phyloP scores from a whole-genome alignment of 2,329 filamentous ascomycete species.

The Hypoxylon sp. region DNA sequence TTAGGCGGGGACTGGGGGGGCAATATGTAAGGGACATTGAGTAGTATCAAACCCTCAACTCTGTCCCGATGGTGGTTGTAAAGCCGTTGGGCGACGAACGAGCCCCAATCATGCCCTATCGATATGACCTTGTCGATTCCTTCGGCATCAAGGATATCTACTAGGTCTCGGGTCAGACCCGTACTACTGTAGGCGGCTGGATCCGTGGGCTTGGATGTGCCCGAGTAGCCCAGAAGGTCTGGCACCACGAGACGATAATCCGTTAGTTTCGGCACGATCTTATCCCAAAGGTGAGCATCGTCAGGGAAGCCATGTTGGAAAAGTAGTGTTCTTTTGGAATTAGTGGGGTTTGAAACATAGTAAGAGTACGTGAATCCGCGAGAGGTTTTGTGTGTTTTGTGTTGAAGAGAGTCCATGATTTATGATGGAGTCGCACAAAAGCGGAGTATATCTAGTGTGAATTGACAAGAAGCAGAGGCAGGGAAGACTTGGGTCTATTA shows the following conservation, averaged over 20 bases:
- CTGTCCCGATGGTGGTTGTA: slow-evolving; percentile 60
- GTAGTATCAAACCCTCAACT: slow-evolving; percentile 59
- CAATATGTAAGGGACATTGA: slow-evolving; percentile 60
- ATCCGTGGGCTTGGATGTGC: slow-evolving; percentile 59
- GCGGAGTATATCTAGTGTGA: neutral
- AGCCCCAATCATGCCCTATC: slow-evolving; percentile 67
- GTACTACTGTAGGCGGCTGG: slow-evolving; percentile 55
- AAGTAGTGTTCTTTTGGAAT: slow-evolving; percentile 53
- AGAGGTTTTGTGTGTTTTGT: slow-evolving; percentile 52
- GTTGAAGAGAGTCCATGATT: slow-evolving; percentile 47
- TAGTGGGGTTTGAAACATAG: slow-evolving; percentile 53
- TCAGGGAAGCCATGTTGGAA: slow-evolving; percentile 67
- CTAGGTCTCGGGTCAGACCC: slow-evolving; percentile 57
- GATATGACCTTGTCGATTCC: slow-evolving; percentile 56
- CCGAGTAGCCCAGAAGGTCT: slow-evolving; percentile 58
- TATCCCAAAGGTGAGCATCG: slow-evolving; percentile 61
- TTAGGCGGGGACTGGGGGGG: slow-evolving; percentile 45
- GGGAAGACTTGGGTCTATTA: neutral
- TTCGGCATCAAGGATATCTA: slow-evolving; percentile 60
- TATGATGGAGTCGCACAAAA: neutral
- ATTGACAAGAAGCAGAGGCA: neutral
- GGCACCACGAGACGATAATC: slow-evolving; percentile 56
- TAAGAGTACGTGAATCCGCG: slow-evolving; percentile 59
- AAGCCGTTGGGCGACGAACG: slow-evolving; percentile 57
- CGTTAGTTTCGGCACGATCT: slow-evolving; percentile 51